A percentile compares a stretch with the other conserved stretches of the same genome.
These are phyloP conservation scores for Sonneratia alba DNA, from an alignment of 345 rosid species.

Conservation along the genomic window DNA sequence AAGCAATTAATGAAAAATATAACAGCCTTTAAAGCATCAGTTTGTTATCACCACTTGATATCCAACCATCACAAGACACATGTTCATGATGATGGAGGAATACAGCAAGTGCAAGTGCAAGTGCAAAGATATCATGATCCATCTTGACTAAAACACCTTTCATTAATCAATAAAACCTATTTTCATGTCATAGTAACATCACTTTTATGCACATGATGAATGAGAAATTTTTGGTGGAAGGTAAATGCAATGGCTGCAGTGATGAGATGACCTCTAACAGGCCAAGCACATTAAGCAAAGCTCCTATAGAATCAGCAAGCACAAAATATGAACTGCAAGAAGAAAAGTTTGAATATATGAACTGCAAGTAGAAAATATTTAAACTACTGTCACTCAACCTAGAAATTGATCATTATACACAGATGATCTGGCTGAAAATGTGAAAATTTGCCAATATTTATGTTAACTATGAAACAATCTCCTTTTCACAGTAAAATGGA, in stretches of 20 bases:
- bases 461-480: background rate
- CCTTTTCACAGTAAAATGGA: conserved; percentile 5
- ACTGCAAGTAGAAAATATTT: background rate
- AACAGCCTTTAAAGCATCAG: background rate
- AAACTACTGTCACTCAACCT: background rate
- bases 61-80: background rate
- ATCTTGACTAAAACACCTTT: background rate
- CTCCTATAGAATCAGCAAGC: background rate
- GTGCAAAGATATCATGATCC: background rate
- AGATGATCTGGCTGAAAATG: background rate
- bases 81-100: background rate
- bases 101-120: background rate
- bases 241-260: background rate
- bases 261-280: background rate
- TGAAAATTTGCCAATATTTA: background rate
- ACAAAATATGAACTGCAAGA: background rate
- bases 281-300: background rate
- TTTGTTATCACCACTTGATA: background rate
- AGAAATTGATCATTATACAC: background rate
- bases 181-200: background rate
- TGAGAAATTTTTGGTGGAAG: background rate
- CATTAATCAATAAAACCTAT: background rate
- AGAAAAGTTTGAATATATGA: background rate
- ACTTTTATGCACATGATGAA: background rate
- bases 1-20: background rate